Percentiles rank a stretch among this genome's conserved stretches.
phyloP scores from a whole-genome alignment of 768 basidiomycete species.

The Gymnopilus junonius region DNA sequence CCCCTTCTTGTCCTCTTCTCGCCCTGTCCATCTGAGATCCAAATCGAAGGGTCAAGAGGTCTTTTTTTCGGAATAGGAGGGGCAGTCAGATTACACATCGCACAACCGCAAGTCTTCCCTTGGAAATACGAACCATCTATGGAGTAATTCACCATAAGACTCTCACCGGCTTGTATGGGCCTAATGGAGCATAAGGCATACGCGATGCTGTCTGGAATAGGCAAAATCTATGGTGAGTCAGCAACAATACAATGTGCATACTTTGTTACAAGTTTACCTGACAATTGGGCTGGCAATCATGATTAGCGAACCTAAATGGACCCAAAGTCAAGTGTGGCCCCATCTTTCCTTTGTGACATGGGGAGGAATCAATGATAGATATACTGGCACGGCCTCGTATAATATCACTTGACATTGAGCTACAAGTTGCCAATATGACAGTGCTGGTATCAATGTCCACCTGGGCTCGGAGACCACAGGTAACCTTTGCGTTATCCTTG shows the following conservation, averaged over 20 bases:
- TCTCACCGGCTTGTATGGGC: background rate
- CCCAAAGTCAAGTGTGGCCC: background rate
- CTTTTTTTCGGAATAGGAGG: background rate
- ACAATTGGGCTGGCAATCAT: constrained; percentile 8
- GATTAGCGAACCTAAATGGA: constrained; percentile 4
- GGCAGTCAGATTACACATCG: background rate
- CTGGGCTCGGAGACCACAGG: background rate
- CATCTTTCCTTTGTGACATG: background rate
- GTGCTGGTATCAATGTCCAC: background rate
- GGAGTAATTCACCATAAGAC: background rate
- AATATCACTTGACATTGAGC: constrained; percentile 3
- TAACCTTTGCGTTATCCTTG: background rate
- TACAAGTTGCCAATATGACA: background rate
- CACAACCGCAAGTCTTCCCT: background rate
- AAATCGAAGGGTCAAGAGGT: background rate
- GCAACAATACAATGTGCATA: background rate
- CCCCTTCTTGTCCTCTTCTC: background rate
- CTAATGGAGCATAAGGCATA: background rate
- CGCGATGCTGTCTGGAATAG: background rate
- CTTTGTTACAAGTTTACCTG: background rate
- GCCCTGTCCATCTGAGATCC: background rate
- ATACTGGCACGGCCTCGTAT: background rate
- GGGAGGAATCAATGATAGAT: background rate
- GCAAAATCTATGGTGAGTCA: background rate
- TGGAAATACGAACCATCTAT: constrained; percentile 1